A percentile compares a stretch with the other conserved stretches of the same genome.
phyloP scores from a whole-genome alignment of 2,329 filamentous ascomycete species.

The Colletotrichum sp. region DNA sequence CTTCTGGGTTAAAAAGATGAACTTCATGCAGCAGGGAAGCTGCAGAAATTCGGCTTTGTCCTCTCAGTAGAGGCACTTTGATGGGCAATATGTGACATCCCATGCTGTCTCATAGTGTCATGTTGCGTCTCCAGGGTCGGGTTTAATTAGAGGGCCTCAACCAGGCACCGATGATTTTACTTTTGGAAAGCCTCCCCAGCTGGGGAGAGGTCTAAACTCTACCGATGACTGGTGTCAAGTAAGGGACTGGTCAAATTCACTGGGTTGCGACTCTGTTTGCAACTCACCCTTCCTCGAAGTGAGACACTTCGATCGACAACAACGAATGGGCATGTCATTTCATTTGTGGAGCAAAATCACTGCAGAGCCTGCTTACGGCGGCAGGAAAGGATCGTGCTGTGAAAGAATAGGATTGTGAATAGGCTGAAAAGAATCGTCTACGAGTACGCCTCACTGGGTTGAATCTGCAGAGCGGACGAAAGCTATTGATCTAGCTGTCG shows the following conservation, averaged over 20 bases:
- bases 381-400: not conserved
- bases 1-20: accelerated
- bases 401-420: not conserved
- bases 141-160: not conserved
- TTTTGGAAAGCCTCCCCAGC: accelerated
- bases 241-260: not conserved
- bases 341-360: not conserved
- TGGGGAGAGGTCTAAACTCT: not conserved
- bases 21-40: not conserved
- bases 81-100: not conserved
- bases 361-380: not conserved
- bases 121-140: not conserved
- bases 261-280: not conserved
- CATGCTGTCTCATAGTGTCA: not conserved
- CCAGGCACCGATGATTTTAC: not conserved
- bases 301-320: not conserved
- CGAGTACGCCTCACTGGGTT: not conserved
- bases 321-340: not conserved
- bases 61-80: not conserved
- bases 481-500: not conserved
- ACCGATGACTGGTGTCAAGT: not conserved
- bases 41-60: not conserved
- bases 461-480: not conserved
- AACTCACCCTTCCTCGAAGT: not conserved
- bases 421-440: not conserved